Percentiles rank a stretch among this genome's conserved stretches.
Evolutionary conservation across 257 asterid genomes (phyloP).

Genomic region (Solanum ossicruentum): DNA sequence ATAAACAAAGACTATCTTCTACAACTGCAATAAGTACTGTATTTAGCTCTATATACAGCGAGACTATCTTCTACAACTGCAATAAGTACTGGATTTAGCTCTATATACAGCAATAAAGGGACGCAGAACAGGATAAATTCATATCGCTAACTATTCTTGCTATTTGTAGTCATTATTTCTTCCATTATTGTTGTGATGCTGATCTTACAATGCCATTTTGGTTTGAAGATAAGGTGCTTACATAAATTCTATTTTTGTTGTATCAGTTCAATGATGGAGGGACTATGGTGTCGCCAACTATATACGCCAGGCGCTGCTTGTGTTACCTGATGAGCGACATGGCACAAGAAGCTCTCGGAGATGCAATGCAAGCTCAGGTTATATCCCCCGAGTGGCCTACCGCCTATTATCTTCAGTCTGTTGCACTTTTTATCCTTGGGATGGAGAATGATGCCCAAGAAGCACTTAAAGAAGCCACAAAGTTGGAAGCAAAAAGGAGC

Average conservation of each 20-base stretch:
- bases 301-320: slow-evolving; percentile 65
- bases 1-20: background rate
- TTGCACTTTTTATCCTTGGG: slow-evolving; percentile 28
- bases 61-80: background rate
- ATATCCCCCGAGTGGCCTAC: slow-evolving; percentile 34
- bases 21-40: background rate
- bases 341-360: slow-evolving; percentile 31
- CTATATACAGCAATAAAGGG: background rate
- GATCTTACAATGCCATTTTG: background rate
- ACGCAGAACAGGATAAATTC: background rate
- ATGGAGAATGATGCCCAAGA: slow-evolving; percentile 37
- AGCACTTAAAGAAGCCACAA: slow-evolving; percentile 31
- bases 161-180: background rate
- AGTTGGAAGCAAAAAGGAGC: slow-evolving; percentile 20
- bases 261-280: slow-evolving; percentile 81
- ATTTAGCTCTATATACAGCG: no score
- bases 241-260: background rate
- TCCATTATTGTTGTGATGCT: background rate
- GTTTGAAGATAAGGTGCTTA: background rate
- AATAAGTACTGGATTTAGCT: background rate
- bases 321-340: slow-evolving; percentile 27
- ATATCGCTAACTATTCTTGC: background rate
- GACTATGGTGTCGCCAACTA: slow-evolving; percentile 83
- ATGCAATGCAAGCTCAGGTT: slow-evolving; percentile 34
- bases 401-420: slow-evolving; percentile 34